phyloP scores from a whole-genome alignment of 176 grass and related monocot genomes.

The Luzula sylvatica region DNA sequence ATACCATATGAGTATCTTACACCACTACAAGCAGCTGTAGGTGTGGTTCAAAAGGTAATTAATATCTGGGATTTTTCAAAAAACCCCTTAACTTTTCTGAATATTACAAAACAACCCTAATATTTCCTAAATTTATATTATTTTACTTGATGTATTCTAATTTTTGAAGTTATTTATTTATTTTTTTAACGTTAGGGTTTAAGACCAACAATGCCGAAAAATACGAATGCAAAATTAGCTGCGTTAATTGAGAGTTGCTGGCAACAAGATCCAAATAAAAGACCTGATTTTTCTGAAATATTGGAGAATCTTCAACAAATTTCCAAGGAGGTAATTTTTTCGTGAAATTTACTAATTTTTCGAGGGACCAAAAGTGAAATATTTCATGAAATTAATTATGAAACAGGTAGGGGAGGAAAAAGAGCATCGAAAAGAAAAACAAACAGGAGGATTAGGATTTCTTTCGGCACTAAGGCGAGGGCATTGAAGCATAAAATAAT shows the following conservation, averaged over 20 bases:
- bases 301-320: conserved; percentile 50
- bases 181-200: conserved; percentile 44
- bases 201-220: conserved; percentile 84
- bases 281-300: conserved; percentile 63
- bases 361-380: neutral
- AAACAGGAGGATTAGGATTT: conserved; percentile 40
- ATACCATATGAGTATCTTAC: conserved; percentile 95
- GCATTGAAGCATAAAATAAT: conserved; percentile 26
- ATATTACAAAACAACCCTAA: too few species aligned
- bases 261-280: conserved; percentile 48
- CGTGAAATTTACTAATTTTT: neutral
- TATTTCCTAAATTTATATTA: conserved; percentile 4
- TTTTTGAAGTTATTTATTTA: conserved; percentile 7
- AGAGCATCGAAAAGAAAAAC: conserved; percentile 62
- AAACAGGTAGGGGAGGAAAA: conserved; percentile 54
- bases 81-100: too few species aligned
- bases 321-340: conserved; percentile 50
- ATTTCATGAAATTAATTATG: conserved; percentile 5
- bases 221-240: conserved; percentile 50
- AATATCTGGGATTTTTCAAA: too few species aligned
- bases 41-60: conserved; percentile 98
- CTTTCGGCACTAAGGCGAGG: conserved; percentile 58
- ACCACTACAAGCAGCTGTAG: conserved; percentile 96
- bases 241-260: conserved; percentile 86
- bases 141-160: neutral